Percentiles rank a stretch among this genome's conserved stretches.
Conservation (phyloP, 2,329 filamentous ascomycete species). For the Botryosphaeria dothidea region DNA sequence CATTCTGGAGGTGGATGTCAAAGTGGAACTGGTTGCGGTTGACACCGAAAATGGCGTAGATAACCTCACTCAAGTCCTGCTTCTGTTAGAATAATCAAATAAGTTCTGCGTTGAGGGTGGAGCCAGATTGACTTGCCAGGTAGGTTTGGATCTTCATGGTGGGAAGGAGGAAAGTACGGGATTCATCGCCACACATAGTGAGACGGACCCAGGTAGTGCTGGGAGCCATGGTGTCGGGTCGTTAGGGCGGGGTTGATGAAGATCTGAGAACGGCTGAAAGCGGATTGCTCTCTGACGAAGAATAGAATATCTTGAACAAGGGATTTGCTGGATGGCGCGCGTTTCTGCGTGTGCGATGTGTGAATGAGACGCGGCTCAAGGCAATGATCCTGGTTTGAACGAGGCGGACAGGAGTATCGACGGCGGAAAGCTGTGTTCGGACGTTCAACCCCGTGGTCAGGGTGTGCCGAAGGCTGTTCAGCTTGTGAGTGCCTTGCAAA, state of each 20-base stretch:
- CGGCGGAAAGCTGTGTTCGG: no score
- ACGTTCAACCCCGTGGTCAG: no score
- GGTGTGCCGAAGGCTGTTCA: no score
- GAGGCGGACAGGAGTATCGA: no score
- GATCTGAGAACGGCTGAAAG: background rate
- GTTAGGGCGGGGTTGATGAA: background rate
- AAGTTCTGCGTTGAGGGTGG: background rate
- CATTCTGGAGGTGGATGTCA: background rate
- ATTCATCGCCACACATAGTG: background rate
- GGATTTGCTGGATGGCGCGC: no score
- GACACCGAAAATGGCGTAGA: background rate
- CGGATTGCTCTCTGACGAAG: no score
- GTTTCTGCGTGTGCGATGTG: no score
- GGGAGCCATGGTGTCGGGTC: background rate
- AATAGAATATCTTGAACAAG: no score
- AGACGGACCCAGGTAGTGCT: background rate
- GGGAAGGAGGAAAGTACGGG: background rate
- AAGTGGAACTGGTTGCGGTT: background rate
- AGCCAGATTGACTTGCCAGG: background rate
- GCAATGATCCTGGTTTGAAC: no score
- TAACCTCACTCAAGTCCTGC: background rate
- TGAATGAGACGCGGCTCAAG: no score
- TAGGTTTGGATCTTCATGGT: background rate
- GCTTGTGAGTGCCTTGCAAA: no score
- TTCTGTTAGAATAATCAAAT: background rate